Evolutionary conservation across 495 filamentous ascomycete genomes (phyloP).

Genomic region (Aspergillus mulundensis): DNA sequence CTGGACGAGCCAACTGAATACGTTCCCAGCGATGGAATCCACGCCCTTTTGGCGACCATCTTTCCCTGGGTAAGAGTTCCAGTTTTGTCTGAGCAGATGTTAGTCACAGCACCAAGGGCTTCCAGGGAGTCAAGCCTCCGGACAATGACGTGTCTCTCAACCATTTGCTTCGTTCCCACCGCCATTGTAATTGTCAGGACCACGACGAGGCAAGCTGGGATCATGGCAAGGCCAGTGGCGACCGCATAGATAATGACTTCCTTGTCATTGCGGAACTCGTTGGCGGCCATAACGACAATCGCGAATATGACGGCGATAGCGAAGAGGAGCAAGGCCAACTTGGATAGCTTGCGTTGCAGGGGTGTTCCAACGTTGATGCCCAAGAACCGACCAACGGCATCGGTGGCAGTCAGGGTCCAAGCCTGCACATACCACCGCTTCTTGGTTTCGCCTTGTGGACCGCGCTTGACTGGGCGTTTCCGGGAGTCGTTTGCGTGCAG

Average conservation of each 20-base stretch:
- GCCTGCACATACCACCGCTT: slow-evolving; percentile 67
- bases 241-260: slow-evolving; percentile 71
- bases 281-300: slow-evolving; percentile 62
- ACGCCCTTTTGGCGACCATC: slow-evolving; percentile 80
- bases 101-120: slow-evolving; percentile 64
- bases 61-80: slow-evolving; percentile 66
- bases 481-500: slow-evolving; percentile 47
- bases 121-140: slow-evolving; percentile 63
- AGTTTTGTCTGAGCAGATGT: slow-evolving; percentile 72
- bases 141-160: slow-evolving; percentile 63
- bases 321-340: slow-evolving; percentile 66
- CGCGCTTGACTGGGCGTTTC: slow-evolving; percentile 54
- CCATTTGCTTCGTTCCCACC: slow-evolving; percentile 70
- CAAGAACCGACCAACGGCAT: slow-evolving; percentile 65
- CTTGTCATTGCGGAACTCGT: slow-evolving; percentile 53
- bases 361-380: slow-evolving; percentile 69
- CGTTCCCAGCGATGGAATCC: slow-evolving; percentile 64
- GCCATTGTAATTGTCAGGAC: slow-evolving; percentile 75
- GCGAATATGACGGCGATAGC: slow-evolving; percentile 65
- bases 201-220: slow-evolving; percentile 71
- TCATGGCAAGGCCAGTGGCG: slow-evolving; percentile 64
- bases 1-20: slow-evolving; percentile 55
- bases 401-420: slow-evolving; percentile 59
- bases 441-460: slow-evolving; percentile 51
- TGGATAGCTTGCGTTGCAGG: slow-evolving; percentile 63